Conservation (phyloP, 2,329 filamentous ascomycete species). For the Trichoderma sp. region DNA sequence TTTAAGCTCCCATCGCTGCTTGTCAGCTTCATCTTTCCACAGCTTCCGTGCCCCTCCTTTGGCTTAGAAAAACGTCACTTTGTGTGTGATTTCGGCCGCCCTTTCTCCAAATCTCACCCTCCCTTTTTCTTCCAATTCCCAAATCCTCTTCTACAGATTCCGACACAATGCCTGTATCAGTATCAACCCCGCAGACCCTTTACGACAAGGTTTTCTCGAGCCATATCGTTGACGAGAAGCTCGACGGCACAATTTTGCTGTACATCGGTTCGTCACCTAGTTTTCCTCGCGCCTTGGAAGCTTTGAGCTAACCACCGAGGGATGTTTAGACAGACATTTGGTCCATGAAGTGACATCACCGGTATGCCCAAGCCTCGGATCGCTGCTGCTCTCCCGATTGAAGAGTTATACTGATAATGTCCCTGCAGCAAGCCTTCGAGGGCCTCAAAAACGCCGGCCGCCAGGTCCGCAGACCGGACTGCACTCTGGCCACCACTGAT, state of each 20-base stretch:
- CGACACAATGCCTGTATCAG: slow-evolving; percentile 70
- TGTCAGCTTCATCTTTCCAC: slow-evolving; percentile 3
- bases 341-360: slow-evolving; percentile 99
- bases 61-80: slow-evolving; percentile 5
- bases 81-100: neutral
- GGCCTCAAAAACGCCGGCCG: slow-evolving; percentile 87
- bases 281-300: neutral
- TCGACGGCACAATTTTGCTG: slow-evolving; percentile 86
- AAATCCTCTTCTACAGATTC: neutral
- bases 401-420: neutral
- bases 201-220: slow-evolving; percentile 97
- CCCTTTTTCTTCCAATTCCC: neutral
- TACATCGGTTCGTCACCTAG: slow-evolving; percentile 75
- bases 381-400: neutral
- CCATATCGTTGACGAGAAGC: slow-evolving; percentile 94
- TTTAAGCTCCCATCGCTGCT: slow-evolving; percentile 11
- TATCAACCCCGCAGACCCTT: slow-evolving; percentile 75
- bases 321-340: slow-evolving; percentile 79
- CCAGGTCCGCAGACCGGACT: slow-evolving; percentile 89
- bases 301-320: slow-evolving; percentile 1
- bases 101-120: neutral
- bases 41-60: slow-evolving; percentile 16
- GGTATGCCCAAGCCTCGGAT: slow-evolving; percentile 51
- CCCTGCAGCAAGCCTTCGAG: slow-evolving; percentile 85
- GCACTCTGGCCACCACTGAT: slow-evolving; percentile 94